These are phyloP conservation scores for Anethum foeniculum DNA, from an alignment of 140 eudicot genomes.

Conservation along the genomic window DNA sequence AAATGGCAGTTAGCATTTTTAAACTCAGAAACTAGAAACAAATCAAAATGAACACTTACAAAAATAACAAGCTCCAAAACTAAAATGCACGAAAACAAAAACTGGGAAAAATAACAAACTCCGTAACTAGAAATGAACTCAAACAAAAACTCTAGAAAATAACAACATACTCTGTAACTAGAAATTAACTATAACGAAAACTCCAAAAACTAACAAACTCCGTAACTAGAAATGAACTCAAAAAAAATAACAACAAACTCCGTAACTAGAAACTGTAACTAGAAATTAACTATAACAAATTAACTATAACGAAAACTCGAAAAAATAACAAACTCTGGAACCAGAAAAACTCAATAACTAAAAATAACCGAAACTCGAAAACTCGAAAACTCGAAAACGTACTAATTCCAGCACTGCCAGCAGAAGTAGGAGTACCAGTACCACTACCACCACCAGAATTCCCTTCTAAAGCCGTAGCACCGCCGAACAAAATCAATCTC, in stretches of 20 bases:
- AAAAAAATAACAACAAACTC: not conserved
- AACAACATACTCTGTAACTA: not conserved
- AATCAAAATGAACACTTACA: too few species aligned
- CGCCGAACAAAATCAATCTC: constrained; percentile 84
- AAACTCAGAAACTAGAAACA: too few species aligned
- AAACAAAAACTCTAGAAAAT: not conserved
- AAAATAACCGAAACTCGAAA: not conserved
- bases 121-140: not conserved
- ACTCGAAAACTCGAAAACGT: constrained; percentile 17
- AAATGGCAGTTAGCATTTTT: too few species aligned
- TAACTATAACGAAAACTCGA: too few species aligned
- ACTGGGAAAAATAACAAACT: too few species aligned
- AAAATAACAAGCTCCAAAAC: too few species aligned
- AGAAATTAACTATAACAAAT: too few species aligned
- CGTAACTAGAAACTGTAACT: too few species aligned
- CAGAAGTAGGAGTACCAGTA: constrained; percentile 79
- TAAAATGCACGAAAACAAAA: too few species aligned
- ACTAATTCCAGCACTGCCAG: constrained; percentile 99
- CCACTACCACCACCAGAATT: constrained; percentile 41
- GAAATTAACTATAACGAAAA: not conserved
- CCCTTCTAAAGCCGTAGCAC: constrained; percentile 94
- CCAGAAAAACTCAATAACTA: too few species aligned
- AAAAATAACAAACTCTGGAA: too few species aligned
- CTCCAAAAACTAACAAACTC: not conserved
- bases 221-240: too few species aligned